Percentiles rank a stretch among this genome's conserved stretches.
Conservation (phyloP, 192 early-diverging fungal genomes). For the Entomortierella lignicola region DNA sequence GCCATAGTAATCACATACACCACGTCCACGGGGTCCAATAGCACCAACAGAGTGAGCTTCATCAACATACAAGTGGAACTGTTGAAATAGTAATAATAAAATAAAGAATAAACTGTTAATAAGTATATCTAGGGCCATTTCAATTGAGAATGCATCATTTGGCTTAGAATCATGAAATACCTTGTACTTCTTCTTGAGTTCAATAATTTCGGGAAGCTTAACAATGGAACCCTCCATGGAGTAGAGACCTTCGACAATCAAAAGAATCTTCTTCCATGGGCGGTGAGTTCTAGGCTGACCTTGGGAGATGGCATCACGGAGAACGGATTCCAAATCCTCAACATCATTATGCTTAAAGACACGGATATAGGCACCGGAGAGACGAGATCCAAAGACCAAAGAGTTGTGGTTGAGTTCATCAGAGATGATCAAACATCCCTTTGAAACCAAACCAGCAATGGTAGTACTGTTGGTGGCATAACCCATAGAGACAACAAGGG, state of each 20-base stretch:
- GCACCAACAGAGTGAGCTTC: constrained; percentile 98
- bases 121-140: too few species aligned
- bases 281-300: constrained; percentile 98
- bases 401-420: constrained; percentile 98
- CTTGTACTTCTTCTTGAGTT: constrained; percentile 90
- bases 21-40: constrained; percentile 92
- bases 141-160: too few species aligned
- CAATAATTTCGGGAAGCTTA: constrained; percentile 88
- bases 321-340: constrained; percentile 79
- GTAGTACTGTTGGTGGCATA: constrained; percentile 97
- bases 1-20: constrained; percentile 96
- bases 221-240: constrained; percentile 98
- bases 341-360: constrained; percentile 97
- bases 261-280: constrained; percentile 98
- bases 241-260: constrained; percentile 96
- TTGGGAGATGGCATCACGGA: constrained; percentile 90
- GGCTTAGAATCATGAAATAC: too few species aligned
- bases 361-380: constrained; percentile 89
- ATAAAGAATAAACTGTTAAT: not conserved
- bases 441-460: constrained; percentile 85
- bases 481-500: constrained; percentile 94
- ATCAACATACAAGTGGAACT: constrained; percentile 96
- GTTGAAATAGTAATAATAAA: not conserved
- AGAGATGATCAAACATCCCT: constrained; percentile 91
- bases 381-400: constrained; percentile 92